Percentiles rank a stretch among this genome's conserved stretches.
Evolutionary conservation across 768 basidiomycete genomes (phyloP).

Genomic region (Lentinus tigrinus): DNA sequence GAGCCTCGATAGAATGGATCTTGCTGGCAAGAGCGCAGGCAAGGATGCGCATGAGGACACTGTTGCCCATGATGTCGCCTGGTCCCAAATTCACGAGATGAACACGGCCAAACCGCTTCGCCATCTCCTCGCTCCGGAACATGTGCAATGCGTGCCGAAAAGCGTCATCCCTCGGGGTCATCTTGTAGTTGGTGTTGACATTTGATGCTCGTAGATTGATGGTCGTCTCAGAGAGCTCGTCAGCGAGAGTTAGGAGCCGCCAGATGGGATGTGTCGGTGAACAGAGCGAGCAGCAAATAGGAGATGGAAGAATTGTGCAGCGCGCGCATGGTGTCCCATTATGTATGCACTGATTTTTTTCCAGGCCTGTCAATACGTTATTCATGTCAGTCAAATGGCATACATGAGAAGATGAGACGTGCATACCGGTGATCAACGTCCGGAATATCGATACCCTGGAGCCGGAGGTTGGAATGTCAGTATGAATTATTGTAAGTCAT

Average conservation of each 20-base stretch:
- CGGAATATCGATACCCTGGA: constrained; percentile 36
- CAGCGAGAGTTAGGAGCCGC: not conserved
- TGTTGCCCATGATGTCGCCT: constrained; percentile 21
- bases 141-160: constrained; percentile 10
- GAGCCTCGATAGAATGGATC: constrained; percentile 11
- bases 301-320: constrained; percentile 10
- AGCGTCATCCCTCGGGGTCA: not conserved
- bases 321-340: constrained; percentile 14
- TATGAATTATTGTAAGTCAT: no score
- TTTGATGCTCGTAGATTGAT: not conserved
- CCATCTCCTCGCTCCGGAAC: constrained; percentile 16
- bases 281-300: constrained; percentile 28
- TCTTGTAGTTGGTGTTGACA: constrained; percentile 4
- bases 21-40: constrained; percentile 26
- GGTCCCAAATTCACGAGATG: constrained; percentile 15
- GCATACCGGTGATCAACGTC: constrained; percentile 30
- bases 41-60: constrained; percentile 23
- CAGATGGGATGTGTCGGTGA: constrained; percentile 10
- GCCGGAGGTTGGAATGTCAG: not conserved
- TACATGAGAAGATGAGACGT: not conserved
- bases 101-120: constrained; percentile 1
- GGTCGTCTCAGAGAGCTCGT: not conserved
- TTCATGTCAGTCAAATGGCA: not conserved
- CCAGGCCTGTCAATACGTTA: constrained; percentile 10
- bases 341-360: not conserved